A percentile compares a stretch with the other conserved stretches of the same genome.
Evolutionary conservation across 2,329 filamentous ascomycete species (phyloP).

Genomic region (Exophiala alcalophila): DNA sequence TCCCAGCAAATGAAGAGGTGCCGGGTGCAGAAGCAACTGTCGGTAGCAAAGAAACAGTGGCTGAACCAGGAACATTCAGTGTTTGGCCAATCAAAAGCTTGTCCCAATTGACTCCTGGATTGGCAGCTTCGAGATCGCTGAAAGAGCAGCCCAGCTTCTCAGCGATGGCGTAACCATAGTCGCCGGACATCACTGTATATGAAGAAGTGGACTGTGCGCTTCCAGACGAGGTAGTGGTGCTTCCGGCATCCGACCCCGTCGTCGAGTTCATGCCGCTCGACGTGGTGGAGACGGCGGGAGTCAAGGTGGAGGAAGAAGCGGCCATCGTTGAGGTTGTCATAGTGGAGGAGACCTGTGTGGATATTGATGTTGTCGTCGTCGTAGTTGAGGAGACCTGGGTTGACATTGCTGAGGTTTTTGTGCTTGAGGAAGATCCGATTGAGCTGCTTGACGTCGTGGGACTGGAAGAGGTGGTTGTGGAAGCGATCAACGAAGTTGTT

Average conservation of each 20-base stretch:
- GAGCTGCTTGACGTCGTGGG: neutral
- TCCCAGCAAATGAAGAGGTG: no score
- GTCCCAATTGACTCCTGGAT: conserved; percentile 24
- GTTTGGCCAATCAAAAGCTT: conserved; percentile 21
- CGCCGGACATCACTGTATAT: conserved; percentile 22
- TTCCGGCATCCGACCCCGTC: neutral
- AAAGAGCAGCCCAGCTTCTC: conserved; percentile 18
- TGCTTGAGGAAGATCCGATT: conserved; percentile 1
- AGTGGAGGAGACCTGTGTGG: neutral
- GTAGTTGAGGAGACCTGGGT: neutral
- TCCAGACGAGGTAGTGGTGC: conserved; percentile 9
- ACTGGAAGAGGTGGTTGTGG: conserved; percentile 4
- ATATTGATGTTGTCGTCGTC: neutral
- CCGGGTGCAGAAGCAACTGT: no score
- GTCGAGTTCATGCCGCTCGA: conserved; percentile 2
- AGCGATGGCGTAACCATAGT: conserved; percentile 22
- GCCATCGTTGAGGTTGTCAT: neutral
- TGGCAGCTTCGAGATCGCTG: conserved; percentile 22
- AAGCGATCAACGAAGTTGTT: conserved; percentile 3
- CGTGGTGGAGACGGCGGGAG: conserved; percentile 2
- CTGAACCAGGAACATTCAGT: conserved; percentile 18
- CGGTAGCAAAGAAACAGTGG: no score
- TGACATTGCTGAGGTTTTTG: conserved; percentile 2
- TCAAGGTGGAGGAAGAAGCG: conserved; percentile 4
- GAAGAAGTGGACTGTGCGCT: conserved; percentile 4